phyloP scores from a whole-genome alignment of 306 rosid genomes.

The Quercus parvula region DNA sequence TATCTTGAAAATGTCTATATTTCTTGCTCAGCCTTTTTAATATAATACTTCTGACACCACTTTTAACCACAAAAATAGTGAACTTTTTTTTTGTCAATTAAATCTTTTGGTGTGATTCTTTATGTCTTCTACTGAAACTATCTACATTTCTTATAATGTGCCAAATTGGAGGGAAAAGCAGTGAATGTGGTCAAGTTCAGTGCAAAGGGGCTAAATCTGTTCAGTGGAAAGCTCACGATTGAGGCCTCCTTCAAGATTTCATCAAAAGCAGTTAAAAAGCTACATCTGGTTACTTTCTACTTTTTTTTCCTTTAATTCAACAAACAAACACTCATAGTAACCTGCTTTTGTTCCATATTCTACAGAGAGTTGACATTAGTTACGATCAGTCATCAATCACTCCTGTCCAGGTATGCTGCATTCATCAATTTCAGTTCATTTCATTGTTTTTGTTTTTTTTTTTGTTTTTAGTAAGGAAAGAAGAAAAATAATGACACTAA shows the following conservation, averaged over 20 bases:
- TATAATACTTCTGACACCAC: too few relatives aligned
- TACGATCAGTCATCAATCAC: constrained; percentile 60
- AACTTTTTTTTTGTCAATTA: not conserved
- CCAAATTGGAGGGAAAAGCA: constrained; percentile 77
- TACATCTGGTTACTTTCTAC: constrained; percentile 9
- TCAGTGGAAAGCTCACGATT: constrained; percentile 66
- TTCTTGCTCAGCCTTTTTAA: not conserved
- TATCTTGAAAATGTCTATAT: not conserved
- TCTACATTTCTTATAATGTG: constrained; percentile 17
- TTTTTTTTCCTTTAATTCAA: constrained; percentile 1
- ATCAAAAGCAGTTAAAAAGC: constrained; percentile 59
- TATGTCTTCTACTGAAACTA: constrained; percentile 16
- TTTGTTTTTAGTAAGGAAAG: not conserved
- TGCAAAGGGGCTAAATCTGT: constrained; percentile 59
- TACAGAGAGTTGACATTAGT: constrained; percentile 69
- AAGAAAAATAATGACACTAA: not conserved
- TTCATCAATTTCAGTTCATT: not conserved
- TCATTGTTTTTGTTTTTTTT: not conserved
- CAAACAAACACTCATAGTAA: not conserved
- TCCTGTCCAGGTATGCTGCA: constrained; percentile 64
- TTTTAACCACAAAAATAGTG: too few relatives aligned
- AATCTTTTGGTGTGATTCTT: not conserved
- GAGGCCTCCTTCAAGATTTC: constrained; percentile 77
- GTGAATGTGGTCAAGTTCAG: constrained; percentile 73
- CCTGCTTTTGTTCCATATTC: constrained; percentile 8